Base-by-base conservation (phyloP, 2,329 filamentous ascomycete species). In the Pseudogymnoascus sp. region DNA sequence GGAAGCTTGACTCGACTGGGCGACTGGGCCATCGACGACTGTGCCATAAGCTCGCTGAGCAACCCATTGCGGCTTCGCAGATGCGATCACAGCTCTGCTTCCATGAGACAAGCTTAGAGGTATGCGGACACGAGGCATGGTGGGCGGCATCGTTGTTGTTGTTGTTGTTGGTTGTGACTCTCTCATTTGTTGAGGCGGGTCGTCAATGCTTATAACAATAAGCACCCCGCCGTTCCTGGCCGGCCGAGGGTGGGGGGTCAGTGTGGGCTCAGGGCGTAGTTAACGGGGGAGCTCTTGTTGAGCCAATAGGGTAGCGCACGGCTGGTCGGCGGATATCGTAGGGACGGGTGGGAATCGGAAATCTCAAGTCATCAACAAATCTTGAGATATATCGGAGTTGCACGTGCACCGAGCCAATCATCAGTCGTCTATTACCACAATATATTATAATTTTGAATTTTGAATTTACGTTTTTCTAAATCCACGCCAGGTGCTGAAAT, bases 31-130 rank as follows among this genome's bases (percentile, higher is more conserved):
- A 5, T 64, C 63, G 4, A 54, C 34, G 45, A 64, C 63, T 1
- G 61, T 64, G 40, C 63, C 63, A 37, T 64, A 64, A 40, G 62
- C 51, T 36, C 61, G 16, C 60, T n/a, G 69, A 71, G 12, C 71
- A 75, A 36, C 76, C 77, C 63, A 57, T 57, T 57, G 51, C 8
- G 51, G 51, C n/a, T 34, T 57, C 5, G 51, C 26, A 34, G 51
- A 57, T 57, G 51, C 10, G n/a, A 34, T 78, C 79, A 81, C 66
- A 81, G 77, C 16, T 83, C 72, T 3, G 80, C 80, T 6, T 83
- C 71, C 2, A 82, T 70, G 11, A 81, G 74, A 64, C 76, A 80
- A 57, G 16, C 29, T 57, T n/a, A 57, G 6, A 57, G 51, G 51
- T 57, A 57, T 57, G 51, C 51, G 51, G 51, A 57, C 51, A 34